A percentile compares a stretch with the other conserved stretches of the same genome.
Evolutionary conservation across 2,329 filamentous ascomycete species (phyloP).

Genomic region (Fusarium hainanense): DNA sequence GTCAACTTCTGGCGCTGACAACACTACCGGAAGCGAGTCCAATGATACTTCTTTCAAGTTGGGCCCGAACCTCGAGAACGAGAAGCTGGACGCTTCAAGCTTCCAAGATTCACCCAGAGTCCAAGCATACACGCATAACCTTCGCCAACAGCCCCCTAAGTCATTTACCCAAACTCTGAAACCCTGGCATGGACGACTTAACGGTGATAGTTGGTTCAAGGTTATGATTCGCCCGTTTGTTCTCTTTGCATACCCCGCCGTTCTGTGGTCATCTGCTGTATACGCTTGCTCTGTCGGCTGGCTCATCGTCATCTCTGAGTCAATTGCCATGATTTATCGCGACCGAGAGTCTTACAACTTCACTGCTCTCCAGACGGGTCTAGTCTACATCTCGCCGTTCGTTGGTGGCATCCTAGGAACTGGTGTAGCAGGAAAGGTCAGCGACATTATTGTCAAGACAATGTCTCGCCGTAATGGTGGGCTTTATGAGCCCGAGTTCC

Average conservation of each 20-base stretch:
- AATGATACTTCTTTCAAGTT: constrained; percentile 41
- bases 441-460: constrained; percentile 82
- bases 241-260: constrained; percentile 85
- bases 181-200: constrained; percentile 82
- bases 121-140: constrained; percentile 74
- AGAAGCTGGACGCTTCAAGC: constrained; percentile 55
- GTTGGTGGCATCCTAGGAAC: constrained; percentile 91
- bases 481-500: constrained; percentile 93
- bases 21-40: constrained; percentile 35
- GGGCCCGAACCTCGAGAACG: constrained; percentile 54
- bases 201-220: constrained; percentile 81
- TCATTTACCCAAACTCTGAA: constrained; percentile 80
- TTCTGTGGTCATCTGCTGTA: constrained; percentile 87
- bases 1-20: constrained; percentile 7
- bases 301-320: constrained; percentile 95
- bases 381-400: constrained; percentile 92
- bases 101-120: constrained; percentile 50
- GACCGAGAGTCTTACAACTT: constrained; percentile 80
- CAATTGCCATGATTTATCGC: constrained; percentile 83
- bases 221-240: constrained; percentile 85
- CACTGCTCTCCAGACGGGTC: constrained; percentile 79
- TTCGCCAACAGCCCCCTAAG: constrained; percentile 73
- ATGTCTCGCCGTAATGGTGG: constrained; percentile 91
- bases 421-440: constrained; percentile 87
- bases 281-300: constrained; percentile 92